Percentiles rank a stretch among this genome's conserved stretches.
phyloP scores from a whole-genome alignment of 2,329 filamentous ascomycete species.

The Phyllosticta capitalensis region DNA sequence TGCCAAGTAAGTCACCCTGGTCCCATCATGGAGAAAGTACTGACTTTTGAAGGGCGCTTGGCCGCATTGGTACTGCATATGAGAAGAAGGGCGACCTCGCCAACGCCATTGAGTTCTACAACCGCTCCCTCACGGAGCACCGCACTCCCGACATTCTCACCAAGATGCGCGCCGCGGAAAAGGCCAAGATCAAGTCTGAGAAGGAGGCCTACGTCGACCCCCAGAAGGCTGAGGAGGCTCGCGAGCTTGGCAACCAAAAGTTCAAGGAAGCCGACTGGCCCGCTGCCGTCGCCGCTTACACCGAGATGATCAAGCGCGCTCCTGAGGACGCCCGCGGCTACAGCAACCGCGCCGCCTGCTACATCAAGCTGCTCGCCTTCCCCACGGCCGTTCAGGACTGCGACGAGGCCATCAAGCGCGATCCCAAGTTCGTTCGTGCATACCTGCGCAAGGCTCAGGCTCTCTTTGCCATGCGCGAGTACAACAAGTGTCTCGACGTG shows the following conservation, averaged over 20 bases:
- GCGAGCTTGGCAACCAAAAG: constrained; percentile 88
- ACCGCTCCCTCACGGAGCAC: constrained; percentile 91
- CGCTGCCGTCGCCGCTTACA: constrained; percentile 85
- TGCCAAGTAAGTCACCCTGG: constrained; percentile 57
- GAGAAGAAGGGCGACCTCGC: constrained; percentile 77
- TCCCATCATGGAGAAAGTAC: neutral
- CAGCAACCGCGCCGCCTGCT: constrained; percentile 92
- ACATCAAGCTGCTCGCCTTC: constrained; percentile 95
- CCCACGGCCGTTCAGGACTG: constrained; percentile 90
- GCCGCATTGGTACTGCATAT: constrained; percentile 85
- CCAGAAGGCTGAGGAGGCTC: constrained; percentile 86
- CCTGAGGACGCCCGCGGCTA: constrained; percentile 90
- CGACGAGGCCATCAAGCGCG: constrained; percentile 80
- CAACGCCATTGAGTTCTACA: constrained; percentile 79
- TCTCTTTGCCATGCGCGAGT: constrained; percentile 95
- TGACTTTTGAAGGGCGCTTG: constrained; percentile 53
- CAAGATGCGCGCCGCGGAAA: constrained; percentile 87
- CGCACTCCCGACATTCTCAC: constrained; percentile 86
- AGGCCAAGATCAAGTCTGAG: constrained; percentile 67
- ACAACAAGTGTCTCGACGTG: constrained; percentile 85
- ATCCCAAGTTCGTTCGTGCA: constrained; percentile 85
- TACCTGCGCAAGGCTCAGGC: constrained; percentile 96
- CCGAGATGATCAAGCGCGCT: constrained; percentile 92
- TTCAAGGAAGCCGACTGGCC: constrained; percentile 98
- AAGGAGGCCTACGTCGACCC: constrained; percentile 80